phyloP scores from a whole-genome alignment of 1,284 basidiomycete species.

The Schizophyllum commune region DNA sequence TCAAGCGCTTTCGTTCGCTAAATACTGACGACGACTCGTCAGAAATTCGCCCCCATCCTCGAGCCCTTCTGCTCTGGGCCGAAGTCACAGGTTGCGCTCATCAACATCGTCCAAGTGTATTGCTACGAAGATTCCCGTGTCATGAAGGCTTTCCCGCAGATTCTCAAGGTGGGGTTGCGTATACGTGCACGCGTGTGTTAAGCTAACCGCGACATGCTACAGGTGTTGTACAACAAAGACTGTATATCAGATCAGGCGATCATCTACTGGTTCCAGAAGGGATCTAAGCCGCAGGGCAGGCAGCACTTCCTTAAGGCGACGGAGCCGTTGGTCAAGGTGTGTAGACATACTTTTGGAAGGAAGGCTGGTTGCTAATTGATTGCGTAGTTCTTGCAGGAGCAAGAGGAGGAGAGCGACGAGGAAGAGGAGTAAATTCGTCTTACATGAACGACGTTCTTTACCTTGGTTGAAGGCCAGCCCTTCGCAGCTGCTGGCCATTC shows the following conservation, averaged over 20 bases:
- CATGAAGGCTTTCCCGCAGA: conserved; percentile 89
- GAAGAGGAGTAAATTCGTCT: conserved; percentile 42
- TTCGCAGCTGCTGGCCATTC: too few relatives aligned
- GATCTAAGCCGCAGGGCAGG: conserved; percentile 89
- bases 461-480: too few relatives aligned
- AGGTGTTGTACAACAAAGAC: conserved; percentile 93
- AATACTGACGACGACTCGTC: conserved; percentile 8
- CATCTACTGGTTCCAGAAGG: conserved; percentile 96
- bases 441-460: too few relatives aligned
- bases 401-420: conserved; percentile 66
- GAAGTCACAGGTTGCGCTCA: conserved; percentile 86
- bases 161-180: conserved; percentile 65
- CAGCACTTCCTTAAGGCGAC: conserved; percentile 91
- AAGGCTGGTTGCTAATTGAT: conserved; percentile 3
- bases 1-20: conserved; percentile 1
- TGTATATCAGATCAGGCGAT: conserved; percentile 93
- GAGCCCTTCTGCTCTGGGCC: conserved; percentile 83
- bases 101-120: conserved; percentile 91
- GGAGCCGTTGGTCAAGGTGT: conserved; percentile 83
- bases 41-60: conserved; percentile 81
- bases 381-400: conserved; percentile 69
- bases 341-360: conserved; percentile 12
- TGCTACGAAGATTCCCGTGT: conserved; percentile 93
- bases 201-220: not conserved
- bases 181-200: conserved; percentile 1